These are phyloP conservation scores for Wickerhamomyces tratensis DNA, from an alignment of 805 yeast species.

Conservation along the genomic window DNA sequence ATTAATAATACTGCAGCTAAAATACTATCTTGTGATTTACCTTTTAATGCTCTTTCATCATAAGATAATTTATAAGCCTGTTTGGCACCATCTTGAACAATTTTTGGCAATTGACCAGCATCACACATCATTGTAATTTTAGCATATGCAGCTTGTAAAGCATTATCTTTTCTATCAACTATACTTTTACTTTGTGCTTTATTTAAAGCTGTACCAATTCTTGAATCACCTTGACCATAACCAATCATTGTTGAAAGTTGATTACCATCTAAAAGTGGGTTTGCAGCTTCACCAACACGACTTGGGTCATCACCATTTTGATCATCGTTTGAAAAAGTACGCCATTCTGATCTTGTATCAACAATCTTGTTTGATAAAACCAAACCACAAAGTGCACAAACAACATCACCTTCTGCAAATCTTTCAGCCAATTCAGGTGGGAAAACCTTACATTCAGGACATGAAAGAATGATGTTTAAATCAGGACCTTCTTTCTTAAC, in stretches of 20 bases:
- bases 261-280: constrained; percentile 84
- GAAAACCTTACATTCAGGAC: constrained; percentile 93
- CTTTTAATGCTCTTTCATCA: constrained; percentile 78
- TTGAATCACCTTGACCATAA: constrained; percentile 75
- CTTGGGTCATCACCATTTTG: constrained; percentile 97
- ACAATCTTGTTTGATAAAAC: constrained; percentile 88
- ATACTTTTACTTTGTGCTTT: constrained; percentile 82
- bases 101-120: constrained; percentile 87
- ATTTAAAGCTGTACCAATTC: constrained; percentile 80
- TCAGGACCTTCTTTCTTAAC: constrained; percentile 51
- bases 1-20: constrained; percentile 95
- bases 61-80: constrained; percentile 89
- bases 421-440: constrained; percentile 95
- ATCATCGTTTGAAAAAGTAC: constrained; percentile 95
- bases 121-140: constrained; percentile 94
- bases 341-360: constrained; percentile 96
- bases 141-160: constrained; percentile 79
- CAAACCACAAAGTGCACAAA: constrained; percentile 95
- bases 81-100: constrained; percentile 95
- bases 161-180: constrained; percentile 82
- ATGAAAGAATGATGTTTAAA: constrained; percentile 78
- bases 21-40: constrained; percentile 85
- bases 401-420: constrained; percentile 95
- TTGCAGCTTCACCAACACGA: constrained; percentile 98
- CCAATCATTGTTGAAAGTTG: constrained; percentile 91